Evolutionary conservation across 768 basidiomycete genomes (phyloP).

Genomic region (Pleurotus tuber-regium): DNA sequence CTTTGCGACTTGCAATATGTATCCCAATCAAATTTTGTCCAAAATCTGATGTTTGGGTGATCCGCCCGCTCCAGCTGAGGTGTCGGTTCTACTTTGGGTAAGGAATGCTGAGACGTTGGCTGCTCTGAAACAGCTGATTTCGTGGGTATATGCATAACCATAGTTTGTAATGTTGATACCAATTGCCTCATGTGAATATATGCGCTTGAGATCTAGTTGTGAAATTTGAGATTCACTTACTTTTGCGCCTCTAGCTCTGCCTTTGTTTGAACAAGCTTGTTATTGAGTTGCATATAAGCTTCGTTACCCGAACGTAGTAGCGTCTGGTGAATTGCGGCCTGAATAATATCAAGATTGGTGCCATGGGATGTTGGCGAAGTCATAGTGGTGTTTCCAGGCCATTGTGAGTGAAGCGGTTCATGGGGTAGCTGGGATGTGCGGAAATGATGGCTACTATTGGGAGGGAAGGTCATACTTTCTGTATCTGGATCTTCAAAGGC

Average conservation of each 20-base stretch:
- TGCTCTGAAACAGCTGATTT: not conserved
- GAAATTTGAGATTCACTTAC: not conserved
- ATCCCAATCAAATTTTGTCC: slow-evolving; percentile 14
- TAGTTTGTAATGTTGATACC: not conserved
- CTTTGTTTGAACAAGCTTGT: not conserved
- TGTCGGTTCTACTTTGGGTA: not conserved
- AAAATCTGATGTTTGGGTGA: slow-evolving; percentile 15
- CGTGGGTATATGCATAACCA: not conserved
- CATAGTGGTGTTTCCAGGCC: too few relatives aligned
- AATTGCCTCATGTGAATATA: not conserved
- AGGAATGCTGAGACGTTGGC: too few relatives aligned
- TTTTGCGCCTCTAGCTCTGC: not conserved
- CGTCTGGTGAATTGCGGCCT: not conserved
- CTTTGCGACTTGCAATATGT: slow-evolving; percentile 8
- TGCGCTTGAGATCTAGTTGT: not conserved
- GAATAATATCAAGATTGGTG: not conserved
- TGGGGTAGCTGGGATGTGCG: too few relatives aligned
- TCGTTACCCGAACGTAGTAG: not conserved
- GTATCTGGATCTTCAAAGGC: not conserved
- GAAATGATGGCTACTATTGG: too few relatives aligned
- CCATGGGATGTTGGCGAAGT: too few relatives aligned
- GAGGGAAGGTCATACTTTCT: not conserved
- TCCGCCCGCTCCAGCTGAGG: not conserved
- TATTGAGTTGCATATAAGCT: not conserved
- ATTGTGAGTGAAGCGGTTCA: too few relatives aligned